Base-by-base conservation (phyloP, 2,329 filamentous ascomycete species). In the Diaporthe longicolla region DNA sequence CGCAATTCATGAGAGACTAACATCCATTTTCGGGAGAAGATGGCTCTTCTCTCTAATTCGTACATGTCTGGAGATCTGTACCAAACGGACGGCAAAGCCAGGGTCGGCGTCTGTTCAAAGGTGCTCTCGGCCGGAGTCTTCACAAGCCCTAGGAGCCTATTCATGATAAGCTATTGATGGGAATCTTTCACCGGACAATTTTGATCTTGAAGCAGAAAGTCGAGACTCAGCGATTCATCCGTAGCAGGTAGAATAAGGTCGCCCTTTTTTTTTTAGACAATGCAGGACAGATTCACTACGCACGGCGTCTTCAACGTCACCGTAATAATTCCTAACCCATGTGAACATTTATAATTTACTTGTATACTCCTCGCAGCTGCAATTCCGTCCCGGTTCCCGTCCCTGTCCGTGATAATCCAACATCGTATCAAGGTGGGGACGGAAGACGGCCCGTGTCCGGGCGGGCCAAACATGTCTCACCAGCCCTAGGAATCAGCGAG, bases 11-110 rank as follows among this genome's bases (percentile, higher is more conserved):
- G 84, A 24, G 79, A 79, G 15, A 83, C 74, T 26, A 81, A 79
- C 8, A 84, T 73, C 83, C 83, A 85, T 66, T 79, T 80, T 79
- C 82, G 79, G 0, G 81, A 83, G 76, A 86, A 86, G 58, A 87
- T 83, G n/a, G 85, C 82, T 9, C 84, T 81, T 21, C 84, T 78
- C 73, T 86, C 85, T 11, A 86, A 80, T 75, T 85, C 81, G 75
- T 85, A 87, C 79, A 85, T 82, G 37, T 81, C 82, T 26, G 78
- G 77, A 13, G 79, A 83, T 40, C 80, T 81, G 77, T 85, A 86
- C 84, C 84, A 86, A n/a, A n/a, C 10, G 24, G 59, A 65, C 2
- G 59, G 59, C 26, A 65, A 17, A 19, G 59, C 40, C 8, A 43
- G 9, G 9, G 59, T 32, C 19, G 24, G 59, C 65, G n/a, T 48